Conservation (phyloP, 2,329 filamentous ascomycete genomes). For the Pyrenochaeta sp. region DNA sequence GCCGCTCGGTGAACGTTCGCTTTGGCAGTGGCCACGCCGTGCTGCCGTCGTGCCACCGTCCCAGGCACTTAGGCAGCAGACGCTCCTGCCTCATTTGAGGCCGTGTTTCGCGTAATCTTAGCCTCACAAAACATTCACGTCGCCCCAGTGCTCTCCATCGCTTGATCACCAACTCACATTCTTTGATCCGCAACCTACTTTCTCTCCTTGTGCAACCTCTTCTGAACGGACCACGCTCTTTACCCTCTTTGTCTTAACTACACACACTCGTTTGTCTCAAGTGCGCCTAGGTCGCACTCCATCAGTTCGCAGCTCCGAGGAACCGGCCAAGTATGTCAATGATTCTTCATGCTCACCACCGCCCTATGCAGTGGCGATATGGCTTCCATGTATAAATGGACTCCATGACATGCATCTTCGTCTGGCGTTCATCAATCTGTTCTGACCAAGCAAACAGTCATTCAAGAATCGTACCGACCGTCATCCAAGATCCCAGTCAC, state of each 20-base stretch:
- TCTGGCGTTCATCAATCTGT: neutral
- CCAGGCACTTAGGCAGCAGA: conserved; percentile 1
- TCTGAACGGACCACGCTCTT: conserved; percentile 36
- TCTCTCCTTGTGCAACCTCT: conserved; percentile 30
- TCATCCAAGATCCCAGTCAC: conserved; percentile 18
- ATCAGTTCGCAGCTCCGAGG: conserved; percentile 6
- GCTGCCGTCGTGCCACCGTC: neutral
- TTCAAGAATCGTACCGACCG: conserved; percentile 8
- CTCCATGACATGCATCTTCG: neutral
- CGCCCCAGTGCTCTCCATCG: conserved; percentile 19
- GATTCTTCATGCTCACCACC: conserved; percentile 2
- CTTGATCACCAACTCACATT: conserved; percentile 29
- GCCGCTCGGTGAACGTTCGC: neutral
- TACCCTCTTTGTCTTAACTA: conserved; percentile 27
- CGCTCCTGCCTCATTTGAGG: conserved; percentile 13
- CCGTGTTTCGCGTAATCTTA: conserved; percentile 18
- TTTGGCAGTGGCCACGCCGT: neutral
- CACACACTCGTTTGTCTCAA: conserved; percentile 29
- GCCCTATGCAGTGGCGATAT: conserved; percentile 7
- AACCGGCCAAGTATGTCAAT: conserved; percentile 21
- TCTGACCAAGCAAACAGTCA: conserved; percentile 23
- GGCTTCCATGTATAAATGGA: conserved; percentile 13
- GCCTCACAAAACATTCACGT: conserved; percentile 16
- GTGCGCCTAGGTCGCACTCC: conserved; percentile 26
- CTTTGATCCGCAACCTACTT: conserved; percentile 27